Evolutionary conservation across 2,329 filamentous ascomycete genomes (phyloP).

Genomic region (Aspergillus transmontanensis): DNA sequence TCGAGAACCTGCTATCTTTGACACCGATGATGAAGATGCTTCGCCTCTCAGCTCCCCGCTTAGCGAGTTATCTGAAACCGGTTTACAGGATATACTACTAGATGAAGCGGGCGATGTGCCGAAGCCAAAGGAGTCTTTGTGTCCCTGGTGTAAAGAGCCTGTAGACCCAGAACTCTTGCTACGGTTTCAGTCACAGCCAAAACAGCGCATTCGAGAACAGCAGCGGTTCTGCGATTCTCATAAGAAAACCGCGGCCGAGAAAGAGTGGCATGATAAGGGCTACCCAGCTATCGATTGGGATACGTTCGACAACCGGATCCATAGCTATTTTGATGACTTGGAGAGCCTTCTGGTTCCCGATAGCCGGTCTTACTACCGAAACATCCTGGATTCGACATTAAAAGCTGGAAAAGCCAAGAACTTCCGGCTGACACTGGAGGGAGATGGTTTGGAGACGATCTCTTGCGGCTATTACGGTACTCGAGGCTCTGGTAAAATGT

Average conservation of each 20-base stretch:
- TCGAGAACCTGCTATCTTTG: conserved; percentile 22
- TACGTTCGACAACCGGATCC: conserved; percentile 60
- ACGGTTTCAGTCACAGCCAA: conserved; percentile 47
- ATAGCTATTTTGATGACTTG: conserved; percentile 58
- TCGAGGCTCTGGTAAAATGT: conserved; percentile 71
- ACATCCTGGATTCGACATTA: conserved; percentile 58
- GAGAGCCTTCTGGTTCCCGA: conserved; percentile 59
- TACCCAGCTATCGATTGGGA: conserved; percentile 76
- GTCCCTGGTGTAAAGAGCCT: conserved; percentile 67
- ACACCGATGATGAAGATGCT: conserved; percentile 28
- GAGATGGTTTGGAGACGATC: conserved; percentile 54
- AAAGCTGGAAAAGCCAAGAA: conserved; percentile 62
- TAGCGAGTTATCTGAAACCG: conserved; percentile 30
- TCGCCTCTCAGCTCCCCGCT: conserved; percentile 36
- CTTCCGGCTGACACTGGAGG: conserved; percentile 56
- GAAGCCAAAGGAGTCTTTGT: conserved; percentile 43
- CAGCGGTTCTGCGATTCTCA: conserved; percentile 65
- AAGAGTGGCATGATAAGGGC: conserved; percentile 53
- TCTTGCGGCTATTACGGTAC: conserved; percentile 84
- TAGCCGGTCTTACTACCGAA: conserved; percentile 61
- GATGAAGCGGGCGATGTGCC: conserved; percentile 11
- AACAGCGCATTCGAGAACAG: conserved; percentile 39
- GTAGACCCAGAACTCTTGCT: conserved; percentile 61
- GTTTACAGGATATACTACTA: conserved; percentile 22
- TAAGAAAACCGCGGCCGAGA: conserved; percentile 56